These are phyloP conservation scores for Pseudocercospora fijiensis DNA, from an alignment of 2,329 filamentous ascomycete genomes.

Conservation along the genomic window DNA sequence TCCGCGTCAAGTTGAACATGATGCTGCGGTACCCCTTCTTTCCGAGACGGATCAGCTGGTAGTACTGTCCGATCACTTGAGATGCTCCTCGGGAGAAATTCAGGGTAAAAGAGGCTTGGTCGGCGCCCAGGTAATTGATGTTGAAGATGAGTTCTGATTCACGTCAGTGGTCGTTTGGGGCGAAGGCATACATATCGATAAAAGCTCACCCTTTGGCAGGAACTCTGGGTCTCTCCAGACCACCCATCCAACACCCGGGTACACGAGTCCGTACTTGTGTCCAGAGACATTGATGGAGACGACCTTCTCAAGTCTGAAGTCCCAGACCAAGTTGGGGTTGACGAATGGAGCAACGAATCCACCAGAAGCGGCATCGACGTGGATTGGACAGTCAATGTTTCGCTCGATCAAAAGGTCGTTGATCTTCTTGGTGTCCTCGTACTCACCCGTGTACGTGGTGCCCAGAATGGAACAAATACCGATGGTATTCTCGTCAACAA, in stretches of 20 bases:
- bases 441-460: slow-evolving; percentile 93
- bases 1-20: slow-evolving; percentile 90
- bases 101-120: slow-evolving; percentile 92
- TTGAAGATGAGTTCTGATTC: slow-evolving; percentile 83
- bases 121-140: slow-evolving; percentile 96
- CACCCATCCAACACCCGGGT: slow-evolving; percentile 92
- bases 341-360: slow-evolving; percentile 94
- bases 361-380: slow-evolving; percentile 89
- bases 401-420: slow-evolving; percentile 80
- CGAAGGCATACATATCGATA: background rate
- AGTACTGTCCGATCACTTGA: slow-evolving; percentile 95
- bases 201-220: slow-evolving; percentile 61
- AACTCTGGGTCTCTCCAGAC: slow-evolving; percentile 82
- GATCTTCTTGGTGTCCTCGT: slow-evolving; percentile 89
- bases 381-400: slow-evolving; percentile 77
- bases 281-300: slow-evolving; percentile 93
- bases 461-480: slow-evolving; percentile 90
- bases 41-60: slow-evolving; percentile 91
- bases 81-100: slow-evolving; percentile 97
- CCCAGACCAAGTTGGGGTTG: slow-evolving; percentile 79
- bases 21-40: slow-evolving; percentile 89
- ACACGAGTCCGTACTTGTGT: slow-evolving; percentile 80
- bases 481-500: slow-evolving; percentile 72
- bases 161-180: background rate
- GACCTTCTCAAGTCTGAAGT: slow-evolving; percentile 85